phyloP scores from a whole-genome alignment of 805 yeast genomes.

The Komagataella kurtzmanii region DNA sequence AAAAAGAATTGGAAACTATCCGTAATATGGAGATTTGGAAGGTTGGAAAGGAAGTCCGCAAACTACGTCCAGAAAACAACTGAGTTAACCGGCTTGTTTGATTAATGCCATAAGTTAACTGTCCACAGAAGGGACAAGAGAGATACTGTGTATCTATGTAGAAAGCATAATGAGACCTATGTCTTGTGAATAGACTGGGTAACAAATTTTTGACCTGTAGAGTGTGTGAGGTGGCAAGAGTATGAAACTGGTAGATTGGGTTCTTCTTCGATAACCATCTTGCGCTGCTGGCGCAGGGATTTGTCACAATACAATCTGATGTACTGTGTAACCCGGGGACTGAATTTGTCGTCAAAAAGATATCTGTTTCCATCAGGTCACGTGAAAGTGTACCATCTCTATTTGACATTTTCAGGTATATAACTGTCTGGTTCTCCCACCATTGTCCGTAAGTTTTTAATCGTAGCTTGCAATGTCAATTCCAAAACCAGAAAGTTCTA shows the following conservation, averaged over 20 bases:
- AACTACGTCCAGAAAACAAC: slow-evolving; percentile 98
- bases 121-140: slow-evolving; percentile 8
- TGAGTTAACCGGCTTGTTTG: slow-evolving; percentile 21
- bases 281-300: background rate
- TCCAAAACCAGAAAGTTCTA: slow-evolving; percentile 22
- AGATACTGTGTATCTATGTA: background rate
- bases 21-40: slow-evolving; percentile 99
- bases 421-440: background rate
- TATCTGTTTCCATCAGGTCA: background rate
- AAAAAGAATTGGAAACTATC: slow-evolving; percentile 83
- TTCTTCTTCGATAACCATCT: background rate
- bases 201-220: background rate
- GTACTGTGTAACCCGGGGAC: background rate
- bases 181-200: background rate
- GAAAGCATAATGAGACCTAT: background rate
- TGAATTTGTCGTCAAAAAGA: background rate
- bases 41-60: slow-evolving; percentile 99
- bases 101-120: background rate
- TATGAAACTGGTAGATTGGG: background rate
- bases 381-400: background rate
- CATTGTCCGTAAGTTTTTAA: background rate
- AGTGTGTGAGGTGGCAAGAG: background rate
- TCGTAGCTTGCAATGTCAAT: slow-evolving; percentile 19
- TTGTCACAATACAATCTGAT: no score
- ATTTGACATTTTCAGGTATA: background rate